phyloP scores from a whole-genome alignment of 139 green algal species.

The Coelastrella sp. region DNA sequence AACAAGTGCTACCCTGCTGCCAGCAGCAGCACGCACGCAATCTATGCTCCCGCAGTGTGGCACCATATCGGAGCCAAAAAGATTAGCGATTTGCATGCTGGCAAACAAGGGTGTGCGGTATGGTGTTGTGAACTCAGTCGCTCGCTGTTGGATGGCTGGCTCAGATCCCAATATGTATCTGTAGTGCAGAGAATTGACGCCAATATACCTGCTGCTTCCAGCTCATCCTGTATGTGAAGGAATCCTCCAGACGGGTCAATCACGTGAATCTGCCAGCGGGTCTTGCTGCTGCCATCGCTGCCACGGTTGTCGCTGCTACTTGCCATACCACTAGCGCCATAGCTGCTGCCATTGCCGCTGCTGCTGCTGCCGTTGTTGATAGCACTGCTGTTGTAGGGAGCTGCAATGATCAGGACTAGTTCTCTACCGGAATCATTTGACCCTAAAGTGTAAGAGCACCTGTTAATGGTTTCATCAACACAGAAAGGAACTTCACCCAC shows the following conservation, averaged over 20 bases:
- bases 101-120: too few species aligned
- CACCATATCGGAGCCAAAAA: too few species aligned
- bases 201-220: background rate
- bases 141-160: too few species aligned
- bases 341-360: background rate
- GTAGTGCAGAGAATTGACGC: background rate
- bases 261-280: background rate
- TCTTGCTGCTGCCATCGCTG: background rate
- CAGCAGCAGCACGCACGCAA: too few species aligned
- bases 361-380: slow-evolving; percentile 18
- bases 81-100: too few species aligned
- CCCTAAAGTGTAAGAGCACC: background rate
- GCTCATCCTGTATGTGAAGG: background rate
- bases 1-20: too few species aligned
- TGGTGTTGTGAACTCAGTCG: too few species aligned
- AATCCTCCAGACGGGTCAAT: background rate
- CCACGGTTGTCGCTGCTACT: background rate
- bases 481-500: background rate
- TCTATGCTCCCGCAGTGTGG: too few species aligned
- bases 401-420: background rate
- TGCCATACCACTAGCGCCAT: too few species aligned
- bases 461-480: background rate
- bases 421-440: background rate
- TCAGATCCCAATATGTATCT: background rate
- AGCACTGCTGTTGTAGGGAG: background rate